phyloP scores from a whole-genome alignment of 192 early-diverging fungal genomes.

The Irineochytrium annulatum region DNA sequence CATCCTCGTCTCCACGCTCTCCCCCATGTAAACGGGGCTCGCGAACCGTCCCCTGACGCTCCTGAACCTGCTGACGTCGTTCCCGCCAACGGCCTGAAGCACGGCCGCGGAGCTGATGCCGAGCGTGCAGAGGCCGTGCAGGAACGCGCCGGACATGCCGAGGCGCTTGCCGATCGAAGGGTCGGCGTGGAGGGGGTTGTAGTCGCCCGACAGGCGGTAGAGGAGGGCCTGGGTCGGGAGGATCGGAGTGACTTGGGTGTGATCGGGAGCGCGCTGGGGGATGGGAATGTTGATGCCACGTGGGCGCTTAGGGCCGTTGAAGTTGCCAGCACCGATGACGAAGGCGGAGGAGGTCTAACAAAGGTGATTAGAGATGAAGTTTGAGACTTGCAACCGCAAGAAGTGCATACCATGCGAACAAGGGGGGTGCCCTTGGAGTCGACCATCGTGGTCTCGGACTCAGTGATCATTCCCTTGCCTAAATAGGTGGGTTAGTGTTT shows the following conservation, averaged over 20 bases:
- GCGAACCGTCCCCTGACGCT: conserved; percentile 65
- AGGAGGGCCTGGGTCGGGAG: conserved; percentile 57
- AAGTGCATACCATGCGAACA: conserved; percentile 36
- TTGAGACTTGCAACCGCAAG: background rate
- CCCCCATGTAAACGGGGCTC: conserved; percentile 70
- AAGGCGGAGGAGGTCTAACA: conserved; percentile 53
- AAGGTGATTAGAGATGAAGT: conserved; percentile 19
- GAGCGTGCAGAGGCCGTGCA: conserved; percentile 62
- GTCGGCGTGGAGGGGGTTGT: conserved; percentile 75
- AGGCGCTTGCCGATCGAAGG: conserved; percentile 58
- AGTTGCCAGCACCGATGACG: conserved; percentile 68
- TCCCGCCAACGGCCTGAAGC: conserved; percentile 47
- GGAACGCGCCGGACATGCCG: conserved; percentile 68
- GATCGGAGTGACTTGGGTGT: conserved; percentile 40
- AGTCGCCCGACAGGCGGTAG: conserved; percentile 73
- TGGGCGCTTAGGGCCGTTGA: conserved; percentile 68
- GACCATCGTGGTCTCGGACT: conserved; percentile 48
- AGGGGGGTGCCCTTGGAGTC: conserved; percentile 33
- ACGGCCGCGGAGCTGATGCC: conserved; percentile 58
- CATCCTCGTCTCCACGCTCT: conserved; percentile 64
- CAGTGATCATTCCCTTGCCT: conserved; percentile 66
- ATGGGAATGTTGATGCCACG: conserved; percentile 40
- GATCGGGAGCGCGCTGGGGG: conserved; percentile 59
- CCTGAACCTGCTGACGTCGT: conserved; percentile 54
- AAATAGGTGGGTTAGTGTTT: too few species aligned